A percentile compares a stretch with the other conserved stretches of the same genome.
Conservation (phyloP, 495 filamentous ascomycete species). For the Tetracladium setigerum region DNA sequence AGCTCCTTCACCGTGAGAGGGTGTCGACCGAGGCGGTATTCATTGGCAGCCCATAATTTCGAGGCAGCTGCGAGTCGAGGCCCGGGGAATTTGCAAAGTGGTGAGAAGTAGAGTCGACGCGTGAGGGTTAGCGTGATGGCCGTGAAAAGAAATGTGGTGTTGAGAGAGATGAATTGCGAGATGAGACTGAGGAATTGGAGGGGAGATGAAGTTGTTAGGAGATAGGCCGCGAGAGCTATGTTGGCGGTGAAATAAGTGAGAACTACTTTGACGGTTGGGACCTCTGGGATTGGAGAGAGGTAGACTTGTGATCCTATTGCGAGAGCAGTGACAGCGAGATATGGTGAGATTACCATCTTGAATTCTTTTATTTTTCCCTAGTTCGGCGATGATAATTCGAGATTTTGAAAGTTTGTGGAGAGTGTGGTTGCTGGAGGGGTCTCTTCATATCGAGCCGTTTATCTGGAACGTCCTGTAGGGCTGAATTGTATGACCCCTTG, state of each 20-base stretch:
- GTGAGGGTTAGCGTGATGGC: conserved; percentile 1
- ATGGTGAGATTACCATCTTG: no score
- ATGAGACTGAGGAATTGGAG: neutral
- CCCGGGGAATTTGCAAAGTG: conserved; percentile 10
- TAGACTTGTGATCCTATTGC: conserved; percentile 2
- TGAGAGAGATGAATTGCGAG: conserved; percentile 1
- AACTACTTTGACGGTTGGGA: conserved; percentile 7
- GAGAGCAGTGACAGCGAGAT: no score
- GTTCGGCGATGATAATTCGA: no score
- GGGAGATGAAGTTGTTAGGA: neutral
- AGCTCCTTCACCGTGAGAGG: neutral
- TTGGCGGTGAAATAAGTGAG: conserved; percentile 3
- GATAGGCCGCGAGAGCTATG: neutral
- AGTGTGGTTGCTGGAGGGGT: no score
- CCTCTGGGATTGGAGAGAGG: conserved; percentile 12
- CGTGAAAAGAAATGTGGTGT: conserved; percentile 9
- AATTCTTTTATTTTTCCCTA: no score
- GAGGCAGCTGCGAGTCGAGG: conserved; percentile 4
- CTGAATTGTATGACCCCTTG: no score
- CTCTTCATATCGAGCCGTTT: no score
- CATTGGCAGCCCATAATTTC: conserved; percentile 12
- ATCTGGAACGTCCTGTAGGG: no score
- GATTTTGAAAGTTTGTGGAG: no score
- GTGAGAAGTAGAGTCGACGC: conserved; percentile 12
- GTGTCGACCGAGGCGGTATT: conserved; percentile 6